Percentiles rank a stretch among this genome's conserved stretches.
These are phyloP conservation scores for Fusarium keratoplasticum DNA, from an alignment of 2,329 filamentous ascomycete genomes.

Conservation along the genomic window DNA sequence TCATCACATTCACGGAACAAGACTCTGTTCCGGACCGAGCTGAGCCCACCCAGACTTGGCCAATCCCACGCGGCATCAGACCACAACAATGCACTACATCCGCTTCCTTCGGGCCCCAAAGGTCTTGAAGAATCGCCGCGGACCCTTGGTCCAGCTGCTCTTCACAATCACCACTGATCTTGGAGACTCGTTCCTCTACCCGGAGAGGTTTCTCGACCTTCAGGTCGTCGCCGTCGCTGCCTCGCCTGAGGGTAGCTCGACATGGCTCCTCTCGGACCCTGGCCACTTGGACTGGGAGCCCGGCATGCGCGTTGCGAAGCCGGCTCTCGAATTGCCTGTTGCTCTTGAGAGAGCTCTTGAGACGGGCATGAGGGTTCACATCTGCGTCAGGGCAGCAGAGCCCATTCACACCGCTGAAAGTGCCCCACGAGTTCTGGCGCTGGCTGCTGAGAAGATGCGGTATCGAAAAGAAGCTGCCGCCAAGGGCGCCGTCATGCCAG, in stretches of 20 bases:
- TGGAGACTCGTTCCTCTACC: conserved; percentile 65
- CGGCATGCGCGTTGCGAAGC: conserved; percentile 57
- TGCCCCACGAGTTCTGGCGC: conserved; percentile 42
- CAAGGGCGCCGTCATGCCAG: conserved; percentile 57
- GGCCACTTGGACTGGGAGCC: conserved; percentile 47
- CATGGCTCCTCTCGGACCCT: conserved; percentile 41
- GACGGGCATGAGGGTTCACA: conserved; percentile 39
- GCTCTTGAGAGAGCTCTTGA: conserved; percentile 42
- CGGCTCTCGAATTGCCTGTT: conserved; percentile 43
- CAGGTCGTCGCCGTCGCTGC: conserved; percentile 49
- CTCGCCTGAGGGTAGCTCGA: conserved; percentile 32
- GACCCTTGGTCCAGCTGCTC: conserved; percentile 55
- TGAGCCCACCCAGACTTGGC: not conserved
- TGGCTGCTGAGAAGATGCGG: conserved; percentile 30
- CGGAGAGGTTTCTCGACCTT: conserved; percentile 58
- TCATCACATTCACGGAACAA: not conserved
- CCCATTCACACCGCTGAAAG: conserved; percentile 42
- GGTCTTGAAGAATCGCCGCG: conserved; percentile 44
- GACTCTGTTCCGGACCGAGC: not conserved
- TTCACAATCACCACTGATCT: conserved; percentile 69
- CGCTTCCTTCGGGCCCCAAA: conserved; percentile 63
- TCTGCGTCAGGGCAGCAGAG: conserved; percentile 46
- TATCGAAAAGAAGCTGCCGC: conserved; percentile 30
- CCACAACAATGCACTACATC: conserved; percentile 66
- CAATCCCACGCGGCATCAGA: not conserved